Evolutionary conservation across 148 eudicot species (phyloP), one percentile per base, ranked within the genome.

Genomic region (Suaeda aralocaspica): DNA sequence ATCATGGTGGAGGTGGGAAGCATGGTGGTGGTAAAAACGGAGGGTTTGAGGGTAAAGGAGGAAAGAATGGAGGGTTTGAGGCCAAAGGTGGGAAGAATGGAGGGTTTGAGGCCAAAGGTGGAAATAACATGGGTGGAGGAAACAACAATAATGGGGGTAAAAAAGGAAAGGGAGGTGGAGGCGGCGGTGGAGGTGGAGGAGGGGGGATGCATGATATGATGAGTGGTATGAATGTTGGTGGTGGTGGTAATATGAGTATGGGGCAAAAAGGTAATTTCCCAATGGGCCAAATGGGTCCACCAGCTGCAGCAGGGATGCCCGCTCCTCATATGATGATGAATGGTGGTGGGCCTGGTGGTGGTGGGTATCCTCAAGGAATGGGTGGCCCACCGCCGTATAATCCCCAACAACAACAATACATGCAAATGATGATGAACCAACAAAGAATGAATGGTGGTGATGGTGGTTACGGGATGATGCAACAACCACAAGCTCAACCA

Each of bases 371-470:
- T 1, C 87, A 72, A 49, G 92, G 94, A 18, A 82, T 85, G 91
- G 89, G 65, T 14, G 88, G 77, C 11, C 67, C 67, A 4, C 83
- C 84, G 74, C 90, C 86, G 11, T 81, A 75, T 12, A 77, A 72
- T 9, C 76, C 80, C 3, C 82, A 69, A 33, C 84, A 85, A 14
- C 89, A 82, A 34, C 96, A 87, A 24, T 81, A 86, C 76, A 88
- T 89, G 98, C 86, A 85, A 7, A 86, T 88, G 97, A 86, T 88
- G 92, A 86, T 86, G 92, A 92, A 87, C 76, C 96, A 87, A 36
- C 84, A 84, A 29, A 82, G 90, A 63, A 79, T 74, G 67, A 71
- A 81, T 29, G 93, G 88, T 3, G 80, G 87, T 1, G 79, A 72
- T 16, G 80, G 80, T 25, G 80, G 80, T 5, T 77, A 72, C 8